Evolutionary conservation across 805 yeast species (phyloP).

Genomic region (Gaillardinia entomophila): DNA sequence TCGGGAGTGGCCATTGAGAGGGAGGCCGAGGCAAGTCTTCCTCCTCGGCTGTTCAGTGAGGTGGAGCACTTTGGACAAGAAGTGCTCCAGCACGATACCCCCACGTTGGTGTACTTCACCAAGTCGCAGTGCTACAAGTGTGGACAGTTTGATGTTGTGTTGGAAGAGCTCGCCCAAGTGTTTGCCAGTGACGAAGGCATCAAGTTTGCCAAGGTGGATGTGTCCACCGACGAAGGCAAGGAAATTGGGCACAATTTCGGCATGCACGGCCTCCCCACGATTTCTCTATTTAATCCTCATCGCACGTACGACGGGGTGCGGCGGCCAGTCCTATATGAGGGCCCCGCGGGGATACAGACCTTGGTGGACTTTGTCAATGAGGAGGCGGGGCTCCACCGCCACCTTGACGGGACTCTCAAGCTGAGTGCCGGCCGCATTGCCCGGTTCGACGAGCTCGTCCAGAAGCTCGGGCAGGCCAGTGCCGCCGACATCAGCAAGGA

Average conservation of each 20-base stretch:
- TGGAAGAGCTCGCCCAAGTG: slow-evolving; percentile 46
- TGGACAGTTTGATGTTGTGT: slow-evolving; percentile 44
- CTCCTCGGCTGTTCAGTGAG: no score
- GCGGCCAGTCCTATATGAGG: slow-evolving; percentile 22
- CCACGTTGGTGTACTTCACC: slow-evolving; percentile 48
- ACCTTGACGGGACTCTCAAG: slow-evolving; percentile 26
- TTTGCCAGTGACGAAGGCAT: slow-evolving; percentile 33
- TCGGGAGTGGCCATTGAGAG: slow-evolving; percentile 18
- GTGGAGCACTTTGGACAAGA: slow-evolving; percentile 34
- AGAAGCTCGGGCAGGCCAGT: background rate
- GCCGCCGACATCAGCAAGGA: slow-evolving; percentile 8
- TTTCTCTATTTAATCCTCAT: slow-evolving; percentile 40
- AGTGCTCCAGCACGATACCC: slow-evolving; percentile 28
- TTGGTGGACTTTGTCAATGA: slow-evolving; percentile 23
- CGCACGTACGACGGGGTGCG: slow-evolving; percentile 16
- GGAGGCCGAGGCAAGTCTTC: no score
- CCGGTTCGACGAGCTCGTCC: slow-evolving; percentile 12
- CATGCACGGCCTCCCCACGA: slow-evolving; percentile 47
- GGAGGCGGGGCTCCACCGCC: slow-evolving; percentile 20
- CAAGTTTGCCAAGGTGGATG: slow-evolving; percentile 36
- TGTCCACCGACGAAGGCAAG: slow-evolving; percentile 41
- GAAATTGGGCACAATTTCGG: slow-evolving; percentile 35
- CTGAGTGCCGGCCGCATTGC: slow-evolving; percentile 26
- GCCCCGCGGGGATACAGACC: slow-evolving; percentile 13
- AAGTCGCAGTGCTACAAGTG: slow-evolving; percentile 61